Evolutionary conservation across 2,329 filamentous ascomycete genomes (phyloP).

Genomic region (Falciphora oryzae): DNA sequence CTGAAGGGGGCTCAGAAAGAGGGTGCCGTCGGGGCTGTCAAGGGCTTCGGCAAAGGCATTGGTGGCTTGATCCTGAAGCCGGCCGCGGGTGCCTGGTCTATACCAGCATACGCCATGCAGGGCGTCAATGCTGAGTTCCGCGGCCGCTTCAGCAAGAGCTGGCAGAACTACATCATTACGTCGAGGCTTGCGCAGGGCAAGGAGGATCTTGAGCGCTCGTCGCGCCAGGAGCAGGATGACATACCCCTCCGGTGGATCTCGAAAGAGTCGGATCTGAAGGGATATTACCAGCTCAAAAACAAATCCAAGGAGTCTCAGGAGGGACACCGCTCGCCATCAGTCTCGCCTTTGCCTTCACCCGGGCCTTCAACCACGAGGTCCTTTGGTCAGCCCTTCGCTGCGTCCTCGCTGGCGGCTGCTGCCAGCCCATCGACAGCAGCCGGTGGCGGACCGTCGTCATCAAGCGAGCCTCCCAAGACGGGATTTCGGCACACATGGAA

Average conservation of each 20-base stretch:
- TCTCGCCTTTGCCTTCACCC: no score
- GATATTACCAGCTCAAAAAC: conserved; percentile 48
- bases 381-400: conserved; percentile 14
- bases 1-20: conserved; percentile 46
- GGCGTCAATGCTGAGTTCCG: conserved; percentile 74
- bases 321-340: conserved; percentile 14
- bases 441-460: neutral
- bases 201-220: conserved; percentile 53
- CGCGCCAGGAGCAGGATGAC: conserved; percentile 53
- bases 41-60: conserved; percentile 75
- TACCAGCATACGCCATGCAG: conserved; percentile 79
- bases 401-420: conserved; percentile 22
- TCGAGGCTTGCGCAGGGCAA: conserved; percentile 64
- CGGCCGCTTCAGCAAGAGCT: conserved; percentile 62
- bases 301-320: conserved; percentile 22
- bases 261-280: conserved; percentile 53
- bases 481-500: conserved; percentile 45
- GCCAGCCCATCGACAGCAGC: conserved; percentile 6
- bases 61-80: conserved; percentile 78
- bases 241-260: conserved; percentile 62
- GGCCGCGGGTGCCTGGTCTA: conserved; percentile 64
- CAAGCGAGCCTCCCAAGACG: conserved; percentile 26
- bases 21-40: conserved; percentile 55
- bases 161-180: conserved; percentile 47
- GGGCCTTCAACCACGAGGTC: no score